These are phyloP conservation scores for Colletotrichum cereale DNA, from an alignment of 2,329 filamentous ascomycete species.

Conservation along the genomic window DNA sequence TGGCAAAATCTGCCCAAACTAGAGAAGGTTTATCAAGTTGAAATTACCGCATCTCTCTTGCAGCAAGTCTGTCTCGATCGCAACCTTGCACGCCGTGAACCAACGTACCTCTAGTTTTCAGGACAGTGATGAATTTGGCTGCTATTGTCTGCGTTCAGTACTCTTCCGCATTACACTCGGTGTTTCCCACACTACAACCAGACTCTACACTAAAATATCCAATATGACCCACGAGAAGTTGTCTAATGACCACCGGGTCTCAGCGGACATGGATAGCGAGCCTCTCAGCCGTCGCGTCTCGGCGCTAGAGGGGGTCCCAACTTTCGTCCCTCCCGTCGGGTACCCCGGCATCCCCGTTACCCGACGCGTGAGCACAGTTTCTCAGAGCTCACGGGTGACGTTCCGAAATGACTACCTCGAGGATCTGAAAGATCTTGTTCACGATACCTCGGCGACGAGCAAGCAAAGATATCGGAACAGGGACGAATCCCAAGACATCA, in stretches of 20 bases:
- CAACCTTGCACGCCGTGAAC: background rate
- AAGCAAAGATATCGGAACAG: constrained; percentile 24
- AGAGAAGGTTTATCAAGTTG: constrained; percentile 17
- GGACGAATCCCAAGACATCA: constrained; percentile 27
- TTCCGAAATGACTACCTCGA: constrained; percentile 20
- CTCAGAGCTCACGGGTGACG: constrained; percentile 25
- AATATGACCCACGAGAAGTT: constrained; percentile 21
- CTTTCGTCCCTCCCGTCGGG: constrained; percentile 20
- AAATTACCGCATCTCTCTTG: constrained; percentile 16
- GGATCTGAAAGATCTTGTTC: constrained; percentile 30
- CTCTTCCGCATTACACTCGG: background rate
- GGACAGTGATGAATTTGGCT: background rate
- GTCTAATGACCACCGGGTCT: constrained; percentile 20
- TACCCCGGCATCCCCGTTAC: constrained; percentile 26
- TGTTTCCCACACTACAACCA: background rate
- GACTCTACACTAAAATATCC: background rate
- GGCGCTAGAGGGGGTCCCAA: constrained; percentile 25
- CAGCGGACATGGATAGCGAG: constrained; percentile 10
- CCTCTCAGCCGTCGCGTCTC: constrained; percentile 25
- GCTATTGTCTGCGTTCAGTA: background rate
- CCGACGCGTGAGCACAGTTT: constrained; percentile 26
- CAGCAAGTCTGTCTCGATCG: background rate
- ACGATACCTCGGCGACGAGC: constrained; percentile 18
- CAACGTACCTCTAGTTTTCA: background rate
- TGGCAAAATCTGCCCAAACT: constrained; percentile 23